Percentiles rank a stretch among this genome's conserved stretches.
These are phyloP conservation scores for Sicyos edulis DNA, from an alignment of 306 rosid species.

Conservation along the genomic window DNA sequence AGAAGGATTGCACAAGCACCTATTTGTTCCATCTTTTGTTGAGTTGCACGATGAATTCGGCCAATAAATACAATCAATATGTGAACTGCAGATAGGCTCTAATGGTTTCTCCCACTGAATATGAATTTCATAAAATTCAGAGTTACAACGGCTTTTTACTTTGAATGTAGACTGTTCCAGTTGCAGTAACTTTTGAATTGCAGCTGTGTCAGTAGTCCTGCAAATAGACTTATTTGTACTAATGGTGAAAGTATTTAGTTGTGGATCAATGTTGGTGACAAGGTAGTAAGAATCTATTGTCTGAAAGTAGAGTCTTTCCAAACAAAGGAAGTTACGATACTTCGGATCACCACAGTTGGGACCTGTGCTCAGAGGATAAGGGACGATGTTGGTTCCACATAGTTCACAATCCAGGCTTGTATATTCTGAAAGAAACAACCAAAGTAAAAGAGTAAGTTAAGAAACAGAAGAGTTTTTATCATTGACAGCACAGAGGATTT, in stretches of 20 bases:
- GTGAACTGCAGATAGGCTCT: constrained; percentile 27
- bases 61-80: constrained; percentile 28
- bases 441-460: not conserved
- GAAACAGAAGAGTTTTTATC: not conserved
- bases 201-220: not conserved
- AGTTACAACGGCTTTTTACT: not conserved
- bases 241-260: constrained; percentile 4
- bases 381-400: constrained; percentile 25
- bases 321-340: not conserved
- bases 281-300: not conserved
- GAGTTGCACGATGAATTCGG: constrained; percentile 33
- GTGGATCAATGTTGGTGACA: constrained; percentile 14
- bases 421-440: not conserved
- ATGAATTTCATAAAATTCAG: not conserved
- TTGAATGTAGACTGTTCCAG: constrained; percentile 6
- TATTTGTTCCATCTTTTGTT: constrained; percentile 8
- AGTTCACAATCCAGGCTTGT: not conserved
- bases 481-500: not conserved
- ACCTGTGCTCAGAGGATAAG: constrained; percentile 25
- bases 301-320: too few relatives aligned
- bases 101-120: constrained; percentile 28
- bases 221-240: not conserved
- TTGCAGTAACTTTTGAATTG: not conserved
- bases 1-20: constrained; percentile 31
- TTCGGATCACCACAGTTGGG: constrained; percentile 22